A percentile compares a stretch with the other conserved stretches of the same genome.
phyloP scores from a whole-genome alignment of 345 rosid genomes.

The Draba incana region DNA sequence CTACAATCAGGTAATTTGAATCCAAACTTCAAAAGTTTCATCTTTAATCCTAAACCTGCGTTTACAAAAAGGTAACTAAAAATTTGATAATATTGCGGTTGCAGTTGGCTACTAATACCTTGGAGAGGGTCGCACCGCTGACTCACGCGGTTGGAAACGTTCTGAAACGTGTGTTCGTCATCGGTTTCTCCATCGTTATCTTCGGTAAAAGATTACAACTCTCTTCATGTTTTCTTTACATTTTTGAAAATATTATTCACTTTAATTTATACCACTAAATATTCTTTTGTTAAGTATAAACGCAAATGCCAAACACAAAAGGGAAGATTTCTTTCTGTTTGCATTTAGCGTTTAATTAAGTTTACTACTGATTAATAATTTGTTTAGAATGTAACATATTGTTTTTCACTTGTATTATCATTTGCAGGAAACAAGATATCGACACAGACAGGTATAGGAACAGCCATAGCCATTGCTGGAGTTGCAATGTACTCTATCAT shows the following conservation, averaged over 20 bases:
- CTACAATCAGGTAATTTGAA: conserved; percentile 74
- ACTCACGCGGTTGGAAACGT: conserved; percentile 99
- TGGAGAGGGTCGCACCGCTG: conserved; percentile 97
- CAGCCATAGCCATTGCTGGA: conserved; percentile 83
- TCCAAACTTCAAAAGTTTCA: background rate
- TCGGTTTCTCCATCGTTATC: conserved; percentile 82
- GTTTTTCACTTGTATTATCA: background rate
- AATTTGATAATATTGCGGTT: conserved; percentile 12
- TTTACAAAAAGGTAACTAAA: background rate
- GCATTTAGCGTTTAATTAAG: too few relatives aligned
- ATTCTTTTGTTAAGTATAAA: too few relatives aligned
- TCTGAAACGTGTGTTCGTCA: conserved; percentile 95
- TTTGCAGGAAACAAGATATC: conserved; percentile 87
- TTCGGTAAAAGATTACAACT: conserved; percentile 59
- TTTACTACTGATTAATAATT: too few relatives aligned
- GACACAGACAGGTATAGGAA: conserved; percentile 90
- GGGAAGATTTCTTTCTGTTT: too few relatives aligned
- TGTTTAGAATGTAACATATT: background rate
- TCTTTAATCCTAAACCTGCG: background rate
- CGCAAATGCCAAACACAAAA: too few relatives aligned
- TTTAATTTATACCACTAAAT: too few relatives aligned
- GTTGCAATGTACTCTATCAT: conserved; percentile 83
- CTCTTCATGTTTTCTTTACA: background rate
- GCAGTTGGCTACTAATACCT: conserved; percentile 93
- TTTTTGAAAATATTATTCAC: too few relatives aligned